These are phyloP conservation scores for Gossypium bickii DNA, from an alignment of 345 rosid species.

Conservation along the genomic window DNA sequence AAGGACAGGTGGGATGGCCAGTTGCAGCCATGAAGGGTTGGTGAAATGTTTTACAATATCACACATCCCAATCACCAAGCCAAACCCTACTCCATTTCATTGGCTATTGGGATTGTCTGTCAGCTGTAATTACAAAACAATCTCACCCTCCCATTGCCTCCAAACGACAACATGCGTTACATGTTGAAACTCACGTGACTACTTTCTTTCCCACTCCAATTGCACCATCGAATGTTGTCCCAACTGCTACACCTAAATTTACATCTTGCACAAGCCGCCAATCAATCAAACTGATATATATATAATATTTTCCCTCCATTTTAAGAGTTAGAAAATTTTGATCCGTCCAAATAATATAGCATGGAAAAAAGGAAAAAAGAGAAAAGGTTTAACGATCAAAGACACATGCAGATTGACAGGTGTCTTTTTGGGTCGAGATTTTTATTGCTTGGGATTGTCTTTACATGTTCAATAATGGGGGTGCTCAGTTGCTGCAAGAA, in stretches of 20 bases:
- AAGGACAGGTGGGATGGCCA: not conserved
- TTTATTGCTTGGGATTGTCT: conserved; percentile 15
- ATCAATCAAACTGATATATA: not conserved
- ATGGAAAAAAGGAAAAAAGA: not conserved
- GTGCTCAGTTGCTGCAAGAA: not conserved
- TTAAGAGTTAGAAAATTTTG: not conserved
- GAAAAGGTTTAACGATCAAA: not conserved
- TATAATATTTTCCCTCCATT: not conserved
- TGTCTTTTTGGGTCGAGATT: conserved; percentile 12
- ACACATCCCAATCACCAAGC: not conserved
- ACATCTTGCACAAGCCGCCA: not conserved
- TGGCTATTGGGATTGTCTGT: conserved; percentile 6
- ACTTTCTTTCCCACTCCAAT: not conserved
- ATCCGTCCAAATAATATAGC: conserved; percentile 18
- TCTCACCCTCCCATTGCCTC: not conserved
- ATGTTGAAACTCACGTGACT: conserved; percentile 6
- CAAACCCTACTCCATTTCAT: not conserved
- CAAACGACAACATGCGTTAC: conserved; percentile 4
- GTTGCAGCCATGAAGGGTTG: not conserved
- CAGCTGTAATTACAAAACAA: not conserved
- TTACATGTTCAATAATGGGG: not conserved
- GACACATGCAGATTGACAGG: conserved; percentile 1
- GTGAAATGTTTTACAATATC: not conserved
- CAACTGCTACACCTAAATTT: not conserved
- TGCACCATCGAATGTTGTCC: not conserved